Conservation (phyloP, 2,329 filamentous ascomycete species). For the Sporothrix pseudoabietina region DNA sequence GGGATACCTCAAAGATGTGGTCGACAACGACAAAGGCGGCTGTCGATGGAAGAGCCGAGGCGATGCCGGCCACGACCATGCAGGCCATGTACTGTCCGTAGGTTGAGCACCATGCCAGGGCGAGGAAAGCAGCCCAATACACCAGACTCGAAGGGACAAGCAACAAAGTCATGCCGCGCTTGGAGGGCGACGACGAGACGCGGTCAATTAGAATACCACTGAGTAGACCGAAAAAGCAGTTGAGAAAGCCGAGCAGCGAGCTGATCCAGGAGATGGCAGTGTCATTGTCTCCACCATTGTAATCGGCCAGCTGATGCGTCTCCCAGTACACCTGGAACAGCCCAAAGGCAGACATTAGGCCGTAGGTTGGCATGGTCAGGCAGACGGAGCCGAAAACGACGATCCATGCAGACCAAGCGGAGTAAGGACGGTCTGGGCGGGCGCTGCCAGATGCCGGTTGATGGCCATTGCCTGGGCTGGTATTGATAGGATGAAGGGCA, state of each 20-base stretch:
- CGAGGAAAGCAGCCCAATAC: constrained; percentile 39
- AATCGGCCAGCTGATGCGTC: constrained; percentile 35
- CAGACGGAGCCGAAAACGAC: not conserved
- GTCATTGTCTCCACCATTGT: constrained; percentile 19
- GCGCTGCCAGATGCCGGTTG: not conserved
- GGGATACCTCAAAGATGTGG: constrained; percentile 36
- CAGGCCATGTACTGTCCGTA: constrained; percentile 41
- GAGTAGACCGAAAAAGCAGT: constrained; percentile 36
- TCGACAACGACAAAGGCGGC: constrained; percentile 37
- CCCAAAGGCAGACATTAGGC: constrained; percentile 39
- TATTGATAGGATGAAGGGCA: not conserved
- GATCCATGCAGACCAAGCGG: not conserved
- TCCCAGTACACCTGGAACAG: constrained; percentile 40
- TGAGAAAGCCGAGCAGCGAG: constrained; percentile 39
- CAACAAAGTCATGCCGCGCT: constrained; percentile 27
- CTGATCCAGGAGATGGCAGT: constrained; percentile 39
- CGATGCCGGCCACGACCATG: constrained; percentile 38
- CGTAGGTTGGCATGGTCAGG: constrained; percentile 38
- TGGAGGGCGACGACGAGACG: not conserved
- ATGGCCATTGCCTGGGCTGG: not conserved
- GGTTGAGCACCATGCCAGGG: constrained; percentile 37
- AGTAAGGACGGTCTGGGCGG: not conserved
- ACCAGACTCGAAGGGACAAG: constrained; percentile 31
- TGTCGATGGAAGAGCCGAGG: constrained; percentile 37
- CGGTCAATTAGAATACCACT: constrained; percentile 38